Percentiles rank a stretch among this genome's conserved stretches.
Evolutionary conservation across 371 early-diverging fungal species (phyloP).

Genomic region (Entomophthora muscae): DNA sequence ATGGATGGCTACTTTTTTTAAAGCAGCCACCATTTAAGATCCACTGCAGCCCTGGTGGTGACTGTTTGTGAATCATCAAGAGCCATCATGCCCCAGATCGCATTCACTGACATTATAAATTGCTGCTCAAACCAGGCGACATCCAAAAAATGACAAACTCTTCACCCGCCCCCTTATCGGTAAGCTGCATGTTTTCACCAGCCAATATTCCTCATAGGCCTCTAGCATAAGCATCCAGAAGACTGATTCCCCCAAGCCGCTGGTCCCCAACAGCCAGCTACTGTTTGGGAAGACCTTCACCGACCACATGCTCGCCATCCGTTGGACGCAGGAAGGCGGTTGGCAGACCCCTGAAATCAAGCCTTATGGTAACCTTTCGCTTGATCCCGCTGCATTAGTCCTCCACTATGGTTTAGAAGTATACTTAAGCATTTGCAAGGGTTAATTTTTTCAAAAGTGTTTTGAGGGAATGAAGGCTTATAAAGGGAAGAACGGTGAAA

Average conservation of each 20-base stretch:
- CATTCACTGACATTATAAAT: no score
- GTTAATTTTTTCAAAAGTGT: constrained; percentile 17
- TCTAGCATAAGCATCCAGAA: no score
- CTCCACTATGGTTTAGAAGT: constrained; percentile 82
- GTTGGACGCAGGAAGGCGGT: constrained; percentile 58
- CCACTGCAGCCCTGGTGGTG: no score
- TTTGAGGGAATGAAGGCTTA: constrained; percentile 89
- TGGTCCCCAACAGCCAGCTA: constrained; percentile 55
- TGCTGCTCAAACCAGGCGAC: no score
- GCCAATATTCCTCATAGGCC: no score
- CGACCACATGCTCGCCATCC: constrained; percentile 82
- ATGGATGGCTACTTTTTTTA: no score
- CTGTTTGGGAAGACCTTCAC: constrained; percentile 78
- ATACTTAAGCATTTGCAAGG: constrained; percentile 3
- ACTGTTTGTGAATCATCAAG: no score
- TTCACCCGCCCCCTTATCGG: no score
- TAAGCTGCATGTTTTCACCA: no score
- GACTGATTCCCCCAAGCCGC: constrained; percentile 25
- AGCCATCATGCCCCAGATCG: no score
- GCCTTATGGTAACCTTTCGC: constrained; percentile 57
- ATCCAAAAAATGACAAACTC: no score
- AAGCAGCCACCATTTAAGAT: no score
- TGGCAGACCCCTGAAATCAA: constrained; percentile 56
- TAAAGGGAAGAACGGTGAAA: constrained; percentile 61
- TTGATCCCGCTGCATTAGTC: constrained; percentile 75